Evolutionary conservation across 2,329 filamentous ascomycete species (phyloP).

Genomic region (Beauveria sp.): DNA sequence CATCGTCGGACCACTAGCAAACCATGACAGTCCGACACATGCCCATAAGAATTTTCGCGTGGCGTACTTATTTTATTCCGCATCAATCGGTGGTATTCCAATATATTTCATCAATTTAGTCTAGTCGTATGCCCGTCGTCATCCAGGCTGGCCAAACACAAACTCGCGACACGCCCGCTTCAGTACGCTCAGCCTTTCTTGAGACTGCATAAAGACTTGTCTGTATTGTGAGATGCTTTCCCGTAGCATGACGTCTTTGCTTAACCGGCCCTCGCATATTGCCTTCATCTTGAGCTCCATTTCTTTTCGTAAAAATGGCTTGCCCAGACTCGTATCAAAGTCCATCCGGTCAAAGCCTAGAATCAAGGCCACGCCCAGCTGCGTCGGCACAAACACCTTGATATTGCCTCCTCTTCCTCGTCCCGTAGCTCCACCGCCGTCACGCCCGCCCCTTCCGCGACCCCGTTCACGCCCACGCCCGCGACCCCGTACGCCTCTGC

Average conservation of each 20-base stretch:
- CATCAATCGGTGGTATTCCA: not conserved
- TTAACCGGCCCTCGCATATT: conserved; percentile 82
- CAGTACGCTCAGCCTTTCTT: conserved; percentile 63
- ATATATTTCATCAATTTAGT: not conserved
- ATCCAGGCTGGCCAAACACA: conserved; percentile 20
- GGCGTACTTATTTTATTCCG: not conserved
- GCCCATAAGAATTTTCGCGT: not conserved
- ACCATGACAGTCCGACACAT: not conserved
- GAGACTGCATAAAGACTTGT: conserved; percentile 75
- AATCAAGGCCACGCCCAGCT: conserved; percentile 83
- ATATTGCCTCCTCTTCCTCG: conserved; percentile 44
- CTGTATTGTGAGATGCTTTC: conserved; percentile 84
- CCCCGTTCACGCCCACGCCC: conserved; percentile 34
- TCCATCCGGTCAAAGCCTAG: conserved; percentile 93
- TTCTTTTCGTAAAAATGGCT: conserved; percentile 93
- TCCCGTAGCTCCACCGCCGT: conserved; percentile 33
- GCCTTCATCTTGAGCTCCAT: conserved; percentile 97
- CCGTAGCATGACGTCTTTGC: conserved; percentile 65
- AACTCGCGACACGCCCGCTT: conserved; percentile 32
- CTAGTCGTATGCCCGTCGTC: not conserved
- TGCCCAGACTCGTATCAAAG: conserved; percentile 85
- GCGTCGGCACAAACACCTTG: conserved; percentile 87
- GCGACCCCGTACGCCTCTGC: conserved; percentile 40
- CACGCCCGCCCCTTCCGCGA: conserved; percentile 32
- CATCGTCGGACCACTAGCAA: not conserved